phyloP scores from a whole-genome alignment of 2,329 filamentous ascomycete species.

The Gaeumannomyces tritici region DNA sequence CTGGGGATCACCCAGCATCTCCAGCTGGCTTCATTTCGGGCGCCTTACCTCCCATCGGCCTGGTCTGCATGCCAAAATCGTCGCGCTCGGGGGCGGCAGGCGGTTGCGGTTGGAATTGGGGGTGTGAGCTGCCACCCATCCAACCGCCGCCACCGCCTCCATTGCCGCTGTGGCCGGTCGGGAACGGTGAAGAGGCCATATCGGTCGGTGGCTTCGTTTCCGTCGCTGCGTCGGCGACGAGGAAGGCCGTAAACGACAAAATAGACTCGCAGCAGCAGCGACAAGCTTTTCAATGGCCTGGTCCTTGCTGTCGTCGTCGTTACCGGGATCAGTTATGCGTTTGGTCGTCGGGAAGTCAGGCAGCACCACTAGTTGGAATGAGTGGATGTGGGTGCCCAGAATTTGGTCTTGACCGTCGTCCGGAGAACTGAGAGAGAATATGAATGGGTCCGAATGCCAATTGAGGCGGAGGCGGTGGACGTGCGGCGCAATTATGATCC shows the following conservation, averaged over 20 bases:
- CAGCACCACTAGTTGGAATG: neutral
- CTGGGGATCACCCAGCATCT: neutral
- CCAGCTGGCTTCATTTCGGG: neutral
- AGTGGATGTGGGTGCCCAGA: neutral
- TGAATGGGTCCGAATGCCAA: slow-evolving; percentile 2
- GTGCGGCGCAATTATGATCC: slow-evolving; percentile 1
- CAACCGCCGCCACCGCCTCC: neutral
- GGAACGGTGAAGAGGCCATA: slow-evolving; percentile 2
- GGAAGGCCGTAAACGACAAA: neutral
- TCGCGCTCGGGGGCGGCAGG: slow-evolving; percentile 10
- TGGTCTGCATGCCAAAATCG: slow-evolving; percentile 18
- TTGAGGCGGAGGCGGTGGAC: slow-evolving; percentile 9
- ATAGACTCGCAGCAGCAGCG: neutral
- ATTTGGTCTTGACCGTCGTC: neutral
- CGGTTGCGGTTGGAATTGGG: neutral
- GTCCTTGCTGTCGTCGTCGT: neutral
- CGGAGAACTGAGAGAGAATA: neutral
- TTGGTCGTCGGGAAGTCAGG: neutral
- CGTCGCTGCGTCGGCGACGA: neutral
- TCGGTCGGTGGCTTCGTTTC: neutral
- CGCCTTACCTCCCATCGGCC: slow-evolving; percentile 23
- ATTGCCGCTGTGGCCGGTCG: neutral
- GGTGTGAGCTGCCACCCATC: neutral
- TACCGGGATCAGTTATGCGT: neutral
- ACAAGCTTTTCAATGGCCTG: neutral